phyloP scores from a whole-genome alignment of 2,329 filamentous ascomycete genomes.

The Ophiostoma ulmi region DNA sequence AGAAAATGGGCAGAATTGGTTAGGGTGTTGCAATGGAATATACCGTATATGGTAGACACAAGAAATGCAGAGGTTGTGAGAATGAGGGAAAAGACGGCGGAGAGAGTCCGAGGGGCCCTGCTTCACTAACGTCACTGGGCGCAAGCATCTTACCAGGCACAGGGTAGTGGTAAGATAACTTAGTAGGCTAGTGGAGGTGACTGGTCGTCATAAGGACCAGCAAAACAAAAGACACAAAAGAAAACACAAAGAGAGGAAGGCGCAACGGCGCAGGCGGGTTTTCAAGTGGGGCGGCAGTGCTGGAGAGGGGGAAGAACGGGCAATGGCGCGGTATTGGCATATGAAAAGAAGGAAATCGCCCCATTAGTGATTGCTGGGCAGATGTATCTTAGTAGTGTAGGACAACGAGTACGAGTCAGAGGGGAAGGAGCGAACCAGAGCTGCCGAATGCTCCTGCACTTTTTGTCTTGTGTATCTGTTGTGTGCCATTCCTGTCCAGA shows the following conservation, averaged over 20 bases:
- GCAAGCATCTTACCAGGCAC: background rate
- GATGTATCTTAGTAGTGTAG: background rate
- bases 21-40: background rate
- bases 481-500: background rate
- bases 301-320: conserved; percentile 2
- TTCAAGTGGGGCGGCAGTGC: background rate
- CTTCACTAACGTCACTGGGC: background rate
- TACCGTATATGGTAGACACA: background rate
- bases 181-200: background rate
- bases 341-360: background rate
- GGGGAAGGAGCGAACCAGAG: conserved; percentile 1
- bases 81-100: background rate
- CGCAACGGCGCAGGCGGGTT: background rate
- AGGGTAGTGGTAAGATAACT: background rate
- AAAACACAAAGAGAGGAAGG: background rate
- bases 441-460: background rate
- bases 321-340: conserved; percentile 2
- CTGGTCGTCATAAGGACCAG: background rate
- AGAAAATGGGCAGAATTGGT: too few species aligned
- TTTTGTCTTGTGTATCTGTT: background rate
- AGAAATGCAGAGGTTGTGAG: background rate
- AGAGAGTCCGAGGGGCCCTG: background rate
- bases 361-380: background rate
- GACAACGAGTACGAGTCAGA: background rate
- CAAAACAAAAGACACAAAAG: background rate